A percentile compares a stretch with the other conserved stretches of the same genome.
These are phyloP conservation scores for Vitis cinerea DNA, from an alignment of 164 flowering plant species.

Conservation along the genomic window DNA sequence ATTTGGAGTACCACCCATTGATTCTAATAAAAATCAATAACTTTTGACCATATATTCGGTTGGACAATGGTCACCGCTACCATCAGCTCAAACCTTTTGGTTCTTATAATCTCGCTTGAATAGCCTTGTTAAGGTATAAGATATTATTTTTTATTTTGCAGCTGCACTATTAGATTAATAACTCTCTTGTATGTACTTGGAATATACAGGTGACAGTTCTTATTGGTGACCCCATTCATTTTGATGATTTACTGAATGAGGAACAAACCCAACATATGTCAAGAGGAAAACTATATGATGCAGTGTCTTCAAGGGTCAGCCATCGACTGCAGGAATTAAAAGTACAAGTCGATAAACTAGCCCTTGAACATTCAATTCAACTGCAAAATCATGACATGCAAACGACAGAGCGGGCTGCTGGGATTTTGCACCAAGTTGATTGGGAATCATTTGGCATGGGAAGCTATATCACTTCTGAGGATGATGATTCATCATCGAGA, in stretches of 20 bases:
- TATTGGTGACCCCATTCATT: conserved; percentile 81
- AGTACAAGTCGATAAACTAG: conserved; percentile 67
- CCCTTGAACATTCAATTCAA: conserved; percentile 38
- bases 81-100: too few relatives aligned
- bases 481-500: conserved; percentile 20
- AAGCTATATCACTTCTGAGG: conserved; percentile 21
- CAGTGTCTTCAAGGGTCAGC: conserved; percentile 72
- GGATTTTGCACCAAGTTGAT: conserved; percentile 65
- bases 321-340: conserved; percentile 55
- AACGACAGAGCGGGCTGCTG: conserved; percentile 42
- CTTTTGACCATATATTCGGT: too few relatives aligned
- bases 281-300: conserved; percentile 70
- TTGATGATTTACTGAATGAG: conserved; percentile 59
- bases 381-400: conserved; percentile 13
- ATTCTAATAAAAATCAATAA: too few relatives aligned
- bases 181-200: background rate
- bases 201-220: conserved; percentile 71
- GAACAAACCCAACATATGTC: conserved; percentile 36
- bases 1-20: too few relatives aligned
- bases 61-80: too few relatives aligned
- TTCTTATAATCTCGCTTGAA: too few relatives aligned
- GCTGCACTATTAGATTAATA: background rate
- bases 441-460: conserved; percentile 86
- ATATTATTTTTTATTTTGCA: background rate
- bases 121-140: too few relatives aligned